Evolutionary conservation across 768 basidiomycete genomes (phyloP), one percentile per base, ranked within the genome.

Genomic region (Panus rudis): DNA sequence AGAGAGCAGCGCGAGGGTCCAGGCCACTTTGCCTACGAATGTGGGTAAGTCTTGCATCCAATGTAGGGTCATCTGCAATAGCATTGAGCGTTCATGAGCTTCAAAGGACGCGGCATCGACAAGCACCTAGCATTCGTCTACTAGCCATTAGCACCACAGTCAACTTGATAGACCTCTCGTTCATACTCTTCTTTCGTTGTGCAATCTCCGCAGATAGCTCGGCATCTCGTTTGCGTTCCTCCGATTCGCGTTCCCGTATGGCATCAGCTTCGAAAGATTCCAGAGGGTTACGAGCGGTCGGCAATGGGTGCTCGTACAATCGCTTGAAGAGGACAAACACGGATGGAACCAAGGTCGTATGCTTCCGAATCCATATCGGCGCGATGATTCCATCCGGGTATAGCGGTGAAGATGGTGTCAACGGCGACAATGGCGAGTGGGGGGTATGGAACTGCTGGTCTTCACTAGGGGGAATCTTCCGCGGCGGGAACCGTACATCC

Each of bases 331-430:
- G 71, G 7, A 98, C 87, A 61, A 97, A 94, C 0, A 97, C 93
- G 19, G 89, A 84, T 0, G 96, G 96, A 0, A 97, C 65, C 24
- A 96, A 79, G 1, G 88, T 79, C 0, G 88, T 88, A 56, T 99
- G 96, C 63, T 98, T 99, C 33, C 92, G 76, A 25, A 98, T 81
- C 96, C 96, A 99, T 59, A 98, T 91, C 1, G 96, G 96, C 3
- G 96, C 92, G 41, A 99, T 91, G 42, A 99, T 66, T 0, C 96
- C 96, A 58, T 99, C 96, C 0, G 96, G 96, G 61, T 91, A 78
- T 7, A 96, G 68, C 0, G 96, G 94, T 0, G 92, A 96, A 1
- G 84, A 73, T 0, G 84, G 83, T 0, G 88, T 88, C 30, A 97
- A 66, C 0, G 96, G 96, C 0, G 92, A 97, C n/a, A 98, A 71